phyloP scores from a whole-genome alignment of 345 rosid genomes.

The Syzygium jambos region DNA sequence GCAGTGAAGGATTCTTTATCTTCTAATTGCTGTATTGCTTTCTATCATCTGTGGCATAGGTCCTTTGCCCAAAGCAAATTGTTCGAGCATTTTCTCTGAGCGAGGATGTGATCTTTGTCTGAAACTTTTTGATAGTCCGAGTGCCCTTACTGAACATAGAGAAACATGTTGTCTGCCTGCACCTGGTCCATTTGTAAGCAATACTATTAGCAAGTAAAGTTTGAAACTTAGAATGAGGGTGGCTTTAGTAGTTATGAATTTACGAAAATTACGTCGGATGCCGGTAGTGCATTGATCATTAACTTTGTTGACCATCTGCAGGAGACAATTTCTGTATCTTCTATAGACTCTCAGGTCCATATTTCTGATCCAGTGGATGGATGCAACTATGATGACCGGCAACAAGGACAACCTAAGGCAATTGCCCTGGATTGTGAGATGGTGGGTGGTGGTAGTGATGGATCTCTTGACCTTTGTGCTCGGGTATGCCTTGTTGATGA shows the following conservation, averaged over 20 bases:
- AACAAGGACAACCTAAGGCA: constrained; percentile 17
- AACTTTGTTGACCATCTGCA: constrained; percentile 7
- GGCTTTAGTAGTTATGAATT: neutral
- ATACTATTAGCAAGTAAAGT: neutral
- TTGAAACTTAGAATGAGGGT: neutral
- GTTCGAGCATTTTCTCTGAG: constrained; percentile 34
- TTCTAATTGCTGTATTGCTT: neutral
- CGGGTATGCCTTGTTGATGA: constrained; percentile 63
- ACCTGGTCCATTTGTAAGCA: constrained; percentile 47
- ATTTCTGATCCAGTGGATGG: constrained; percentile 6
- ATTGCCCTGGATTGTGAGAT: constrained; percentile 70
- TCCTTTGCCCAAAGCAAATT: constrained; percentile 32
- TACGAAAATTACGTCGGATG: neutral
- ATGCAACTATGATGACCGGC: neutral
- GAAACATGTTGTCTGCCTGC: constrained; percentile 31
- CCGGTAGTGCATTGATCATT: neutral
- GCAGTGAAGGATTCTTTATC: neutral
- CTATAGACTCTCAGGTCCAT: constrained; percentile 2
- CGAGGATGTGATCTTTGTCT: constrained; percentile 57
- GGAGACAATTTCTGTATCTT: constrained; percentile 10
- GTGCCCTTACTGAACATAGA: constrained; percentile 31
- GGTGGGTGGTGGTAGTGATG: constrained; percentile 70
- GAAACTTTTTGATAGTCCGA: constrained; percentile 29
- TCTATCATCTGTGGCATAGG: constrained; percentile 14
- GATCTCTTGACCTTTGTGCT: constrained; percentile 49